These are phyloP conservation scores for Aspergillus diversus DNA, from an alignment of 495 filamentous ascomycete species.

Conservation along the genomic window DNA sequence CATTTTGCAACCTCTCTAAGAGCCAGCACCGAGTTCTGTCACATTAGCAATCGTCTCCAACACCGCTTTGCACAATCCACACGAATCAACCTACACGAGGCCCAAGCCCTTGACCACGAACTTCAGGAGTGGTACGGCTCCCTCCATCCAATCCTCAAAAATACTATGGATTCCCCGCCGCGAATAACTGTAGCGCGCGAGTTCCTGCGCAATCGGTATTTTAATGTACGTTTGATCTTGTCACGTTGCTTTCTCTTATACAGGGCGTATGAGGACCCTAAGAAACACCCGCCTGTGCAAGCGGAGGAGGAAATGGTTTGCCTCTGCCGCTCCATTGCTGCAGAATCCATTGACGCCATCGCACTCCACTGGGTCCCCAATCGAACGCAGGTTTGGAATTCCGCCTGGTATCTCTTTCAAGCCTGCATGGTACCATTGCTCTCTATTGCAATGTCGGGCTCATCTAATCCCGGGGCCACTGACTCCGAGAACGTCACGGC, in stretches of 20 bases:
- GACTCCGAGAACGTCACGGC: slow-evolving; percentile 7
- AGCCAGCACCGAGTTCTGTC: slow-evolving; percentile 16
- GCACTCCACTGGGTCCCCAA: slow-evolving; percentile 15
- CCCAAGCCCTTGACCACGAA: slow-evolving; percentile 1
- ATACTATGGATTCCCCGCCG: slow-evolving; percentile 4
- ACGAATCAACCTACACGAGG: slow-evolving; percentile 3
- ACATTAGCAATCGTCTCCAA: slow-evolving; percentile 14
- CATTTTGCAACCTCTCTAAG: slow-evolving; percentile 11
- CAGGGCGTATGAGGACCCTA: slow-evolving; percentile 7
- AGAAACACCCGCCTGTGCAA: not conserved
- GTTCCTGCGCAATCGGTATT: slow-evolving; percentile 17
- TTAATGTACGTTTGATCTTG: slow-evolving; percentile 14
- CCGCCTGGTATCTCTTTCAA: slow-evolving; percentile 19
- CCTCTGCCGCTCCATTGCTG: slow-evolving; percentile 4
- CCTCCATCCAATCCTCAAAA: slow-evolving; percentile 1
- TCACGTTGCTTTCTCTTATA: slow-evolving; percentile 16
- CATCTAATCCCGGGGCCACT: not conserved
- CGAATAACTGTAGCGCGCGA: slow-evolving; percentile 13
- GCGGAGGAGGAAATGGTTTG: not conserved
- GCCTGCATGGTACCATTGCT: slow-evolving; percentile 20
- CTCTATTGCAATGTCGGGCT: slow-evolving; percentile 11
- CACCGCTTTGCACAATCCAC: slow-evolving; percentile 15
- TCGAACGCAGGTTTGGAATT: slow-evolving; percentile 15
- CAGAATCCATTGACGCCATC: slow-evolving; percentile 14
- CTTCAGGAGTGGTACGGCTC: slow-evolving; percentile 10